Base-by-base conservation (phyloP, 1,284 basidiomycete genomes). In the Melampsora americana region DNA sequence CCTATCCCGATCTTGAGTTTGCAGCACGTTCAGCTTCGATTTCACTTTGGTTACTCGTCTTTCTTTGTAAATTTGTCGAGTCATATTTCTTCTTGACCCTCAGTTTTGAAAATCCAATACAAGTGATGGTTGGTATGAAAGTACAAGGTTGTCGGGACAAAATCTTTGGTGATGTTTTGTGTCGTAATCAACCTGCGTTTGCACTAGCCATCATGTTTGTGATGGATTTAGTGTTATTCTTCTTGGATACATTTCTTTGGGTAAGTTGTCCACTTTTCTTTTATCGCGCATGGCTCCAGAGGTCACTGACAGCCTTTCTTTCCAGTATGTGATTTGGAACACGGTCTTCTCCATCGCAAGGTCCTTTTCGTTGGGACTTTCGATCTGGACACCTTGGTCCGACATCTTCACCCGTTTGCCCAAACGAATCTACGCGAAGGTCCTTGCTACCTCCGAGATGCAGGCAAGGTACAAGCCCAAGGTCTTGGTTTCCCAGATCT, bases 181-280 rank as follows among this genome's bases (percentile, higher is more conserved):
- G 94, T 84, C 85, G 85, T 66, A 92, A 96, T 82, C 94, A 97
- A 79, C 91, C 93, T 0, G 90, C 90, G 7, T 96, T 96, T 84
- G 91, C 94, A 16, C 85, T 97, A 79, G 87, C 94, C 76, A 91
- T 95, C 85, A 97, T 96, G 94, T 96, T 93, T 83, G 84, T 94
- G 84, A 95, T 96, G 93, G 93, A 96, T 82, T 84, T 96, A 56
- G 89, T 90, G 66, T 87, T 96, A 68, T 97, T 93, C 88, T 97
- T 96, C 88, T 86, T 97, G 83, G 93, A 97, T 85, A 97, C 94
- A 6, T 97, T 95, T 89, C 85, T 97, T 56, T 97, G 94, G 94
- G 73, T 76, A 26, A 44, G 73, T 76, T 28, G 23, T 26, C 23
- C 9, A 28, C 20, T 18, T n/a, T 1, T 4, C 9, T 42, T 44